Evolutionary conservation across 345 rosid species (phyloP), one percentile per base, ranked within the genome.

Genomic region (Capsella bursapastoris): DNA sequence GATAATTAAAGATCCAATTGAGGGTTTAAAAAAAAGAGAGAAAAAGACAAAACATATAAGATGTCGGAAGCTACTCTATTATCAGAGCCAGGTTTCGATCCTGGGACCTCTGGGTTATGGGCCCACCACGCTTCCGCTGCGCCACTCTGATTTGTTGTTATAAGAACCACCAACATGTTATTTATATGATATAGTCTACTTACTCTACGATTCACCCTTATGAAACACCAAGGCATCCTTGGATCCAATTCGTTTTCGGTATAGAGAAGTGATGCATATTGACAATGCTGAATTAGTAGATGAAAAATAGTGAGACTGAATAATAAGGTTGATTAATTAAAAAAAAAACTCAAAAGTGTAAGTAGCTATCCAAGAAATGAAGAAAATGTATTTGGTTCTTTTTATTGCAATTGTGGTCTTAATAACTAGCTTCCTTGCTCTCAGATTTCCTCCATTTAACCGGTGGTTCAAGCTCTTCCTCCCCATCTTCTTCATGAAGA

Each of bases 71-170:
- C 2, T 2, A 34, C 37, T 15, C 27, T 63, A 4, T 32, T 32
- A 63, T 63, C 80, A 75, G 82, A 82, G 82, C 84, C 89, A 82
- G 86, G 87, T 87, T 88, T 87, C 91, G 88, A 89, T 87, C 92
- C 85, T 78, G 83, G 87, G 84, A 86, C 85, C 89, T 81, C 84
- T 83, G 86, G 82, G 85, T 82, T 84, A 84, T 73, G 83, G 86
- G 83, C 85, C 84, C 86, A 84, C 83, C 84, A 80, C 85, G 83
- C 84, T 86, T 87, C 87, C 87, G 85, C 87, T 86, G 88, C 83
- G 86, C 88, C 88, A 85, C 84, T 87, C 85, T 83, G 83, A 75
- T 78, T 52, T 78, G 1, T 12, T 77, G 8, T 29, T 1, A 0
- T 1, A 34, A 8, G 3, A 37, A 11, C 11, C 12, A 41, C 14